Evolutionary conservation across 768 basidiomycete species (phyloP).

Genomic region (Lyophyllum atratum): DNA sequence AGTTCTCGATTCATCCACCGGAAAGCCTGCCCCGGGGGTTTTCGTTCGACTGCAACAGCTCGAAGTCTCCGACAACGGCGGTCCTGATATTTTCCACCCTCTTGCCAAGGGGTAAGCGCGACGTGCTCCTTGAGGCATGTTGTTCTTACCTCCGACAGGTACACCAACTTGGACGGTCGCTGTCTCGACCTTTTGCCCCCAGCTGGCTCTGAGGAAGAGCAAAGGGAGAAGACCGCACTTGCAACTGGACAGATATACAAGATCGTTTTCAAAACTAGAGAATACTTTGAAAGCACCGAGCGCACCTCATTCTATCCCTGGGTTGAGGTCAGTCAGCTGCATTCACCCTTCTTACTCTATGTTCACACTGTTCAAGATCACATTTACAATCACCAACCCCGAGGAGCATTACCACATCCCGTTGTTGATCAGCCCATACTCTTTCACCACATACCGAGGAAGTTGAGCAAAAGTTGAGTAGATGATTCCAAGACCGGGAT

Average conservation of each 20-base stretch:
- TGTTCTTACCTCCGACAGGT: constrained; percentile 39
- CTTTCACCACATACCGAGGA: constrained; percentile 92
- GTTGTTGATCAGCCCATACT: constrained; percentile 87
- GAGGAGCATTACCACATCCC: constrained; percentile 90
- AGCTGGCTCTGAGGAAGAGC: constrained; percentile 44
- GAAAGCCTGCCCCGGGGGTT: constrained; percentile 78
- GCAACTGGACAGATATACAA: constrained; percentile 71
- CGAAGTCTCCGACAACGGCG: constrained; percentile 33
- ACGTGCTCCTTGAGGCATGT: not conserved
- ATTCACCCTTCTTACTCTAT: not conserved
- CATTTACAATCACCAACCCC: constrained; percentile 72
- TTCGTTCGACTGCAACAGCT: constrained; percentile 61
- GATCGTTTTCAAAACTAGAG: constrained; percentile 80
- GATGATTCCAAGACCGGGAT: not conserved
- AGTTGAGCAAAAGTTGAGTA: too few relatives aligned
- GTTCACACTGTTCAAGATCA: constrained; percentile 53
- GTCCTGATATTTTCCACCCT: constrained; percentile 47
- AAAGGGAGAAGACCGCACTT: constrained; percentile 45
- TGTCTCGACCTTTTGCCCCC: constrained; percentile 75
- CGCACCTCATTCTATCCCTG: constrained; percentile 85
- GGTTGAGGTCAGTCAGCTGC: constrained; percentile 67
- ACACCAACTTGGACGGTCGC: constrained; percentile 82
- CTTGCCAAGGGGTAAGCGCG: constrained; percentile 64
- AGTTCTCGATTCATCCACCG: constrained; percentile 88
- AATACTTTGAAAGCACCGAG: constrained; percentile 70